These are phyloP conservation scores for Aspergillus arachidicola DNA, from an alignment of 2,329 filamentous ascomycete species.

Conservation along the genomic window DNA sequence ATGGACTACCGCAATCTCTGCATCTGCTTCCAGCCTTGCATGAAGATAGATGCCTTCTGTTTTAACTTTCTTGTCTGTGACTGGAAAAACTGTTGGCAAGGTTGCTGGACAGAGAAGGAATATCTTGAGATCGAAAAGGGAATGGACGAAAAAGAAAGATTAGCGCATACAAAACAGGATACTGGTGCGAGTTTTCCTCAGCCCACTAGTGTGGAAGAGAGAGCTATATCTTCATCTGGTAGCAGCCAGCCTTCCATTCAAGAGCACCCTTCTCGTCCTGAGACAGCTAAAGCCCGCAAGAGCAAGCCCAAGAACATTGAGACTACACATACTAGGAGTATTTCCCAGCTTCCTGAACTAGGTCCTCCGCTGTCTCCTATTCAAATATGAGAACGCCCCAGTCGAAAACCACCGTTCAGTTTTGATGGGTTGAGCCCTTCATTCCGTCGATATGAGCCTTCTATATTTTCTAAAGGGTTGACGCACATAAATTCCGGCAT, in stretches of 20 bases:
- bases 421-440: background rate
- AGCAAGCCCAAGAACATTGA: slow-evolving; percentile 39
- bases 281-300: slow-evolving; percentile 34
- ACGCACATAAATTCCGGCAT: slow-evolving; percentile 1
- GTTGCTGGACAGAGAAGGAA: slow-evolving; percentile 85
- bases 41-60: slow-evolving; percentile 93
- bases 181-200: slow-evolving; percentile 19
- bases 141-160: slow-evolving; percentile 37
- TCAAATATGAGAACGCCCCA: slow-evolving; percentile 38
- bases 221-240: slow-evolving; percentile 66
- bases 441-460: background rate
- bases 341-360: slow-evolving; percentile 51
- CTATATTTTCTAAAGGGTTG: background rate
- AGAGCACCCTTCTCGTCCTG: slow-evolving; percentile 34
- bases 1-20: slow-evolving; percentile 97
- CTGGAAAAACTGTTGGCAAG: slow-evolving; percentile 97
- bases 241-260: slow-evolving; percentile 58
- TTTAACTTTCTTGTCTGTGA: slow-evolving; percentile 95
- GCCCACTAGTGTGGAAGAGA: slow-evolving; percentile 50
- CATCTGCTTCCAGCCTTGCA: slow-evolving; percentile 95
- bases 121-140: slow-evolving; percentile 64
- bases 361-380: slow-evolving; percentile 52
- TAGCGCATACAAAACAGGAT: slow-evolving; percentile 29
- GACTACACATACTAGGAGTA: slow-evolving; percentile 35
- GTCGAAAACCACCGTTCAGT: background rate